These are phyloP conservation scores for Phycomyces nitens DNA, from an alignment of 192 early-diverging fungal species.

Conservation along the genomic window DNA sequence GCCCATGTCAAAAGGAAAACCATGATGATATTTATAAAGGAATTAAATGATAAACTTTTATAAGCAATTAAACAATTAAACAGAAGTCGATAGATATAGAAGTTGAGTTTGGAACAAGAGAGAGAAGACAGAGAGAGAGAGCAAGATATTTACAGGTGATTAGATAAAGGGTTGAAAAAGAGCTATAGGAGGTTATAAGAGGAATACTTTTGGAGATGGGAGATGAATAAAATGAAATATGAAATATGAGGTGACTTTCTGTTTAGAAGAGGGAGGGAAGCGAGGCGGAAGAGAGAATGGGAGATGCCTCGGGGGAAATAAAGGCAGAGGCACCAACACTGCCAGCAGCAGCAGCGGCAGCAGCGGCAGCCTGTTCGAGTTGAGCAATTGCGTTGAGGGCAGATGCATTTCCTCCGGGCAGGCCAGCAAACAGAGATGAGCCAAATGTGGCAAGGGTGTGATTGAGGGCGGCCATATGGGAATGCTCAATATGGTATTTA, in stretches of 20 bases:
- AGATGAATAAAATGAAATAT: too few relatives aligned
- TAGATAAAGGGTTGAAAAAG: too few relatives aligned
- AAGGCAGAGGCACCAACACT: constrained; percentile 1
- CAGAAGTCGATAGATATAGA: too few relatives aligned
- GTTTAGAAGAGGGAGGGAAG: background rate
- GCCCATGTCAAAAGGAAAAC: too few relatives aligned
- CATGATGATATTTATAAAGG: too few relatives aligned
- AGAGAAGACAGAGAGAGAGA: too few relatives aligned
- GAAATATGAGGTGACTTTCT: background rate
- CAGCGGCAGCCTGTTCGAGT: background rate
- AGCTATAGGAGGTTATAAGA: too few relatives aligned
- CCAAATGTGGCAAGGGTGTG: constrained; percentile 34
- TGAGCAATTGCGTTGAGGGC: background rate
- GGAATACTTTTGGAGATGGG: too few relatives aligned
- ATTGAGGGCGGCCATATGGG: constrained; percentile 57
- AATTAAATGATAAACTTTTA: too few relatives aligned
- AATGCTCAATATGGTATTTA: constrained; percentile 93
- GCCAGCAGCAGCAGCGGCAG: background rate
- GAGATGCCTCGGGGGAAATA: constrained; percentile 4
- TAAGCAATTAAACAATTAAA: too few relatives aligned
- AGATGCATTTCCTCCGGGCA: constrained; percentile 1
- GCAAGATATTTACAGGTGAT: too few relatives aligned
- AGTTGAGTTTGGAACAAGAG: too few relatives aligned
- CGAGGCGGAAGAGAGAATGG: constrained; percentile 15
- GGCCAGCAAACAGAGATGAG: constrained; percentile 13